Percentiles rank a stretch among this genome's conserved stretches.
Evolutionary conservation across 1,139 yeast genomes (phyloP).

Genomic region (Diutina ranongensis): DNA sequence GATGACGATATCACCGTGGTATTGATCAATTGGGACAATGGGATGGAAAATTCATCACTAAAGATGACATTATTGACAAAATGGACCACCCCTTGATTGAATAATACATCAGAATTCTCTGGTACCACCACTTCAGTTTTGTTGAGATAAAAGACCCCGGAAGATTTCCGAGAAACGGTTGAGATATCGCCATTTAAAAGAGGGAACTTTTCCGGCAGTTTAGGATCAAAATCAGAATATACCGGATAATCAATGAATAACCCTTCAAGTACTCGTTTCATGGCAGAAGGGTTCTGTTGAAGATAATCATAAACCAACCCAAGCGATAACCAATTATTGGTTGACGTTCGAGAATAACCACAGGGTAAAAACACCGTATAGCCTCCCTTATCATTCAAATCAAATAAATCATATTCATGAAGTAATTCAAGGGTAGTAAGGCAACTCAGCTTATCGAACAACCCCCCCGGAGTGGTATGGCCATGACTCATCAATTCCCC

Average conservation of each 20-base stretch:
- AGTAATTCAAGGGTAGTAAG: conserved; percentile 25
- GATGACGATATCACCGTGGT: conserved; percentile 24
- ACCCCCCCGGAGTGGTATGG: conserved; percentile 18
- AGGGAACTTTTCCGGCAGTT: conserved; percentile 11
- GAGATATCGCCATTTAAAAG: conserved; percentile 30
- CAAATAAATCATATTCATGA: conserved; percentile 18
- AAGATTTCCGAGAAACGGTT: conserved; percentile 15
- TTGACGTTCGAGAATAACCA: conserved; percentile 5
- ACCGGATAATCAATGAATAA: conserved; percentile 51
- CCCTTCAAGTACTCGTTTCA: conserved; percentile 42
- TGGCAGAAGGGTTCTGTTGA: conserved; percentile 35
- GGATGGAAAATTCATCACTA: conserved; percentile 45
- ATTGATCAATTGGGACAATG: conserved; percentile 43
- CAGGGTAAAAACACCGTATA: conserved; percentile 77
- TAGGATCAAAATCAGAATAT: conserved; percentile 48
- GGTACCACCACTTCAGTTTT: conserved; percentile 20
- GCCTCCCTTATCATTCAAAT: conserved; percentile 45
- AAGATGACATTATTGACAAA: conserved; percentile 45
- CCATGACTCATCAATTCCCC: conserved; percentile 24
- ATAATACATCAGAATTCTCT: conserved; percentile 56
- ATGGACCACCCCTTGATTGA: conserved; percentile 80
- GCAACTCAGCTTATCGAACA: conserved; percentile 26
- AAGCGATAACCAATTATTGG: conserved; percentile 43
- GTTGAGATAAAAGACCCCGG: conserved; percentile 19
- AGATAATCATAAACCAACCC: conserved; percentile 56